Conservation (phyloP, 1,284 basidiomycete genomes). For the Leccinum laetum region DNA sequence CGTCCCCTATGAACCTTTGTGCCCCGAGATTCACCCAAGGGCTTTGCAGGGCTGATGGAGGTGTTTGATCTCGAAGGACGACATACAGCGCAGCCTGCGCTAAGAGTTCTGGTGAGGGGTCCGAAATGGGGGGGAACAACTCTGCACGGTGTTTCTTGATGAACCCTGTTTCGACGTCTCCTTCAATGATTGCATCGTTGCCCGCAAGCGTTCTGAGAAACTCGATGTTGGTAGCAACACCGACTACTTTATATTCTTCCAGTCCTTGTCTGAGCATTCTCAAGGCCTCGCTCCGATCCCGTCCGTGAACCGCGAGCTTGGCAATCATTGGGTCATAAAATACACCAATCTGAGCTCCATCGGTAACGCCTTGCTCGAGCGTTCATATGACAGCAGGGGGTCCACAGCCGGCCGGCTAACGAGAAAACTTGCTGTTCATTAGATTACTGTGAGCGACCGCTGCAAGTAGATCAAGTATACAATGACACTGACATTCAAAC, state of each 20-base stretch:
- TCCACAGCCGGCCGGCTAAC: neutral
- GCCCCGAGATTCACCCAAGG: slow-evolving; percentile 74
- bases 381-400: too few relatives aligned
- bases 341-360: slow-evolving; percentile 87
- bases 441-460: neutral
- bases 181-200: slow-evolving; percentile 75
- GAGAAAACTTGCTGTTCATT: too few relatives aligned
- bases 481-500: neutral
- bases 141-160: slow-evolving; percentile 85
- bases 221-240: slow-evolving; percentile 90
- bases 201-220: slow-evolving; percentile 81
- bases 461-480: neutral
- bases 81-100: slow-evolving; percentile 81
- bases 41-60: slow-evolving; percentile 19
- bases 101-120: slow-evolving; percentile 62
- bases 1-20: slow-evolving; percentile 76
- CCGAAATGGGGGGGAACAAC: slow-evolving; percentile 65
- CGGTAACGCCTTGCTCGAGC: slow-evolving; percentile 87
- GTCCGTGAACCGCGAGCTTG: slow-evolving; percentile 89
- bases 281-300: slow-evolving; percentile 86
- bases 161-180: slow-evolving; percentile 93
- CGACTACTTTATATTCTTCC: slow-evolving; percentile 89
- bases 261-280: slow-evolving; percentile 78
- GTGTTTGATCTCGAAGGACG: slow-evolving; percentile 61
- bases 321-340: slow-evolving; percentile 97